Base-by-base conservation (phyloP, 2,329 filamentous ascomycete species). In the Nigrospora oryzae region DNA sequence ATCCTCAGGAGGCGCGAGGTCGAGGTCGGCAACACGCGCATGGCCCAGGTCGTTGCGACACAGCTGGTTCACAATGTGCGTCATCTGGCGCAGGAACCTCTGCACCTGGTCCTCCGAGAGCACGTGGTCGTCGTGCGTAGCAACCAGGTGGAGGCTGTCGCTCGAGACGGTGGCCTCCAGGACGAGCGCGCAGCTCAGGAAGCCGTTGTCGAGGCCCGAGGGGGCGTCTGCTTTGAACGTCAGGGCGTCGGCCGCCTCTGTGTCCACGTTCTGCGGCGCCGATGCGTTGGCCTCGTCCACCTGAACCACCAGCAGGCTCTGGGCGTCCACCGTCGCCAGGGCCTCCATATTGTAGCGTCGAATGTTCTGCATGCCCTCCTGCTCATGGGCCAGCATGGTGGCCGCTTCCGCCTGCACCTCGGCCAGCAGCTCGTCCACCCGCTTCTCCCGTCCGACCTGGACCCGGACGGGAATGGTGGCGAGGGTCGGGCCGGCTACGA, bases 361-460 rank as follows among this genome's bases (percentile, higher is more conserved):
- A n/a, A 46, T 46, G 37, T 42, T 46, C 45, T 46, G 40, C 36
- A 47, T 32, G 12, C 42, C 42, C 11, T 44, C 42, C 11, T 44
- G 42, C 42, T 47, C 36, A 23, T 40, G 35, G 1, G 45, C 32
- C 16, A 44, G 31, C 42, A 38, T 44, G 11, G 34, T 34, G 10
- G 42, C 45, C 13, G 42, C 35, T 3, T 45, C 42, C 11, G 45
- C 32, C 32, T 47, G 45, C 3, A 44, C 38, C 33, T 36, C 19
- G 19, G 19, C 19, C 19, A 23, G 19, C 19, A 23, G 19, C 19
- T 23, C 19, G 4, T 6, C 19, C 19, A 23, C 19, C 19, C 19
- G 19, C 19, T 6, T 23, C 19, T 23, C 19, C 6, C 19, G 19
- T 6, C 19, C 19, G 4, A 23, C 19, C 19, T 6, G 19, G 6